Percentiles rank a stretch among this genome's conserved stretches.
These are phyloP conservation scores for Astrothelium subdiscretum DNA, from an alignment of 495 filamentous ascomycete genomes.

Conservation along the genomic window DNA sequence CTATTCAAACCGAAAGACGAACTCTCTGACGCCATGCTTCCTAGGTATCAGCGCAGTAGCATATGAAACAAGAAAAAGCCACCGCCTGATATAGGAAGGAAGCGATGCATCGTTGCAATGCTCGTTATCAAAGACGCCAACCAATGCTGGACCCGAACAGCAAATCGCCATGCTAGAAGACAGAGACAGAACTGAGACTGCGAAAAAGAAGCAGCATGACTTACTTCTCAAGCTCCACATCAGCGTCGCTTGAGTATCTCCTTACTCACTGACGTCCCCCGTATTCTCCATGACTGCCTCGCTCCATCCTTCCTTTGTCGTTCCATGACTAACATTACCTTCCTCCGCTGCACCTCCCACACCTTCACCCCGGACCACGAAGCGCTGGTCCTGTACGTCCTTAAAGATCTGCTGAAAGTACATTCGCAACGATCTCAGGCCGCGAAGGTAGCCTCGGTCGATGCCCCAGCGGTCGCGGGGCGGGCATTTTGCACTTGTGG, in stretches of 20 bases:
- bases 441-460: conserved; percentile 81
- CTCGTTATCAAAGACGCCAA: background rate
- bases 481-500: conserved; percentile 55
- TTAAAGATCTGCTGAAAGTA: conserved; percentile 84
- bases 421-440: conserved; percentile 62
- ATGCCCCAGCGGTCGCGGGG: conserved; percentile 69
- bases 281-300: conserved; percentile 23
- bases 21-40: background rate
- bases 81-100: background rate
- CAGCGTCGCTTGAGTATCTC: background rate
- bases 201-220: background rate
- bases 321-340: conserved; percentile 23
- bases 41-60: background rate
- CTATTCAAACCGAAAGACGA: background rate
- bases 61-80: background rate
- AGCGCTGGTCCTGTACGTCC: conserved; percentile 53
- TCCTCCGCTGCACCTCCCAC: conserved; percentile 22
- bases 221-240: background rate
- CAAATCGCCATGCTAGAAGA: background rate
- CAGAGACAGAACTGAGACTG: background rate
- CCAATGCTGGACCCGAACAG: background rate
- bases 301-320: conserved; percentile 13
- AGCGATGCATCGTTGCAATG: background rate
- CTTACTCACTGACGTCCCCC: conserved; percentile 22
- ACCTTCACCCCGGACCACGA: conserved; percentile 32